A percentile compares a stretch with the other conserved stretches of the same genome.
Conservation (phyloP, 176 grass and related monocot species). For the Rhipidocladum racemiflorum region DNA sequence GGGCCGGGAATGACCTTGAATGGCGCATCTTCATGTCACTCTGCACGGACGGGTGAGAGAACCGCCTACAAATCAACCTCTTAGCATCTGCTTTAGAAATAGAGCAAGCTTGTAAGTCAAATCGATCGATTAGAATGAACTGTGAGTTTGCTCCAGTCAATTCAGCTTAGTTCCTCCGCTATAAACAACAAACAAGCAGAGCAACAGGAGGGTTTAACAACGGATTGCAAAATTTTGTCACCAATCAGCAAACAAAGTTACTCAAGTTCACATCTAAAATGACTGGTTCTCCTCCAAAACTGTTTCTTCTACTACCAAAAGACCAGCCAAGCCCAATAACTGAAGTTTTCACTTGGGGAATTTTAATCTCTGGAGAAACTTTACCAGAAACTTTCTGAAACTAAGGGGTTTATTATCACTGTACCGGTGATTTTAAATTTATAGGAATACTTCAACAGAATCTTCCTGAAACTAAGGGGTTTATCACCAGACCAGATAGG, state of each 20-base stretch:
- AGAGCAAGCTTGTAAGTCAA: not conserved
- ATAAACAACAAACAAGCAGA: not conserved
- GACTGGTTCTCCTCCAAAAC: not conserved
- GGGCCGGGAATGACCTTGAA: conserved; percentile 83
- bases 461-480: too few species aligned
- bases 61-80: conserved; percentile 75
- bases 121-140: not conserved
- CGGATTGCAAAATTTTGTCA: not conserved
- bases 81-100: conserved; percentile 59
- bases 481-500: not conserved
- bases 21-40: conserved; percentile 84
- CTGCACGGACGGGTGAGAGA: conserved; percentile 65
- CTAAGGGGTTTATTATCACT: not conserved
- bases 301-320: not conserved
- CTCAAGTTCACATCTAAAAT: not conserved
- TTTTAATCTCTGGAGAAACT: too few species aligned
- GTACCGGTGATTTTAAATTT: too few species aligned
- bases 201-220: not conserved
- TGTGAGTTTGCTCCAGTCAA: not conserved
- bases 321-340: not conserved
- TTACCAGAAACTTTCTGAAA: not conserved
- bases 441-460: too few species aligned
- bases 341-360: not conserved
- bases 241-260: not conserved
- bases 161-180: not conserved